These are phyloP conservation scores for Chaetomiaceae sp. DNA, from an alignment of 2,329 filamentous ascomycete species.

Conservation along the genomic window DNA sequence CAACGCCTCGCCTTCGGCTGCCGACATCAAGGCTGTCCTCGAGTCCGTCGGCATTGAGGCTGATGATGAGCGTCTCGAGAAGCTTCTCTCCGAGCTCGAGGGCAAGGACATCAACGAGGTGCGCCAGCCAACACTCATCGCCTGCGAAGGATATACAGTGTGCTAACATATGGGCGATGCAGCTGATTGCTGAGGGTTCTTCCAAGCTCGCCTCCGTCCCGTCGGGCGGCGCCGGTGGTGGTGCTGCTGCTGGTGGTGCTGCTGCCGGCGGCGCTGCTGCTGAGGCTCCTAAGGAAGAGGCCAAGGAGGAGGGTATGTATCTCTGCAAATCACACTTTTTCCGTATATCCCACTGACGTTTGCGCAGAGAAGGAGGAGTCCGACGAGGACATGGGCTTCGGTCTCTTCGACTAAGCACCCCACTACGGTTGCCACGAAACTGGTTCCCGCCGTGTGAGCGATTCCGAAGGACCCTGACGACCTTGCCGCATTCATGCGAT, in stretches of 20 bases:
- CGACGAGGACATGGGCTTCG: slow-evolving; percentile 74
- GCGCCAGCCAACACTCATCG: slow-evolving; percentile 33
- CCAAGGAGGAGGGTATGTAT: slow-evolving; percentile 76
- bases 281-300: slow-evolving; percentile 59
- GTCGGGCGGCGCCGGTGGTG: slow-evolving; percentile 79
- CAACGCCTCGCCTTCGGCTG: slow-evolving; percentile 81
- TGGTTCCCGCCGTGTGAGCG: slow-evolving; percentile 10
- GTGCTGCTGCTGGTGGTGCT: slow-evolving; percentile 59
- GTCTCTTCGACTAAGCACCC: slow-evolving; percentile 66
- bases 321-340: neutral
- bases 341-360: slow-evolving; percentile 27
- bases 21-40: slow-evolving; percentile 84
- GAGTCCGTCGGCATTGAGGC: slow-evolving; percentile 92
- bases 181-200: slow-evolving; percentile 90
- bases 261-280: slow-evolving; percentile 63
- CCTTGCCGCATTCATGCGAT: slow-evolving; percentile 15
- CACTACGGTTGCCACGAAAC: neutral
- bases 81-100: slow-evolving; percentile 84
- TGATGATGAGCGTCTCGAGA: slow-evolving; percentile 78
- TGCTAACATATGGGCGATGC: slow-evolving; percentile 25
- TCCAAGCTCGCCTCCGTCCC: slow-evolving; percentile 96
- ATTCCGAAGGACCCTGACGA: slow-evolving; percentile 20
- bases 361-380: slow-evolving; percentile 60
- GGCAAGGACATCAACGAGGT: slow-evolving; percentile 94
- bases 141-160: neutral